Percentiles rank a stretch among this genome's conserved stretches.
Evolutionary conservation across 192 early-diverging fungal genomes (phyloP).

Genomic region (Geosiphon pyriformis): DNA sequence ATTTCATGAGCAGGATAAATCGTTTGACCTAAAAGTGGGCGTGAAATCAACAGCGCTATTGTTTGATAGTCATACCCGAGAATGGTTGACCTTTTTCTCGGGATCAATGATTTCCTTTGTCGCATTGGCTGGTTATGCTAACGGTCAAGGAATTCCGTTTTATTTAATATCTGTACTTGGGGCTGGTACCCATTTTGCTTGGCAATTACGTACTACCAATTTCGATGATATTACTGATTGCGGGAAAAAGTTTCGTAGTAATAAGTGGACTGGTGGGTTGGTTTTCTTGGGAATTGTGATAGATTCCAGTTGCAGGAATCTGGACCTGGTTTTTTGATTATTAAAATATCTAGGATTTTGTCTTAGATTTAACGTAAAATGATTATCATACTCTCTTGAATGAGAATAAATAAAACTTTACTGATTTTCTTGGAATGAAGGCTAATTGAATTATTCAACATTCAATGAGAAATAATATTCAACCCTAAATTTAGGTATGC

Average conservation of each 20-base stretch:
- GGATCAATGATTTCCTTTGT: constrained; percentile 59
- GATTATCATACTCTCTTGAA: too few species aligned
- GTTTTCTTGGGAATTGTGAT: constrained; percentile 65
- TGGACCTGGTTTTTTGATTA: too few species aligned
- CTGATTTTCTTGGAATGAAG: too few species aligned
- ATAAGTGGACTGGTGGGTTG: constrained; percentile 75
- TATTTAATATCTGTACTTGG: constrained; percentile 68
- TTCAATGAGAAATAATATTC: too few species aligned
- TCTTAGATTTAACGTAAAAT: too few species aligned
- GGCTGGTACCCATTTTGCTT: constrained; percentile 68
- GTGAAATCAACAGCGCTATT: constrained; percentile 88
- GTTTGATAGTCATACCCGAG: constrained; percentile 69
- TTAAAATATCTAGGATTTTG: too few species aligned
- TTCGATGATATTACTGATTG: constrained; percentile 61
- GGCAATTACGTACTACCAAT: constrained; percentile 73
- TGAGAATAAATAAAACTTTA: too few species aligned
- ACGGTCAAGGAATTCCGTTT: constrained; percentile 69
- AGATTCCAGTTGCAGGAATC: too few species aligned
- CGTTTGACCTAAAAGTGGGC: constrained; percentile 78
- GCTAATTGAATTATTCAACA: too few species aligned
- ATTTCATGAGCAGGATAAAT: constrained; percentile 59
- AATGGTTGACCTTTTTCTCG: constrained; percentile 69
- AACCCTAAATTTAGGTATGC: too few species aligned
- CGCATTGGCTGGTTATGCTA: constrained; percentile 72
- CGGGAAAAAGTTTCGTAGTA: constrained; percentile 73